phyloP scores from a whole-genome alignment of 2,329 filamentous ascomycete species.

The Ceratocystiopsis brevicomis region DNA sequence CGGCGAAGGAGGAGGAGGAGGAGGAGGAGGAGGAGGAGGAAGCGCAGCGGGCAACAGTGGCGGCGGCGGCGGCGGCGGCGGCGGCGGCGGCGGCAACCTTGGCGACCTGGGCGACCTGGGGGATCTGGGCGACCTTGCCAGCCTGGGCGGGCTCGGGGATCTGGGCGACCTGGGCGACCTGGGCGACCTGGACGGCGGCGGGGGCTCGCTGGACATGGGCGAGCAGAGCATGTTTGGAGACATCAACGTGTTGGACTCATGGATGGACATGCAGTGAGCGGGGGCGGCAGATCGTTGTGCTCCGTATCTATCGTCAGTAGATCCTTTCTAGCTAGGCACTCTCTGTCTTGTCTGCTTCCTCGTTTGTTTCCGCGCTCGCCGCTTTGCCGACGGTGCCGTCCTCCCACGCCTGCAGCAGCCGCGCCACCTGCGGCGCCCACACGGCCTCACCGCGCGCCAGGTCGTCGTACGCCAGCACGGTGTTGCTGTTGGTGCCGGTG shows the following conservation, averaged over 20 bases:
- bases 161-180: constrained; percentile 4
- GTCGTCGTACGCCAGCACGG: constrained; percentile 58
- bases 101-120: constrained; percentile 7
- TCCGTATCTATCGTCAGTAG: too few relatives aligned
- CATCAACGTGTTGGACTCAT: constrained; percentile 10
- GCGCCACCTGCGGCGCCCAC: constrained; percentile 60
- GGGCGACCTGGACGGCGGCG: constrained; percentile 1
- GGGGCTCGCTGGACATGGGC: constrained; percentile 4
- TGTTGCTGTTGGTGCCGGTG: constrained; percentile 40
- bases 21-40: background rate
- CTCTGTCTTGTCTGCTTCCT: too few relatives aligned
- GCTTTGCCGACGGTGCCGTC: constrained; percentile 1
- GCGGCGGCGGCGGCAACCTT: background rate
- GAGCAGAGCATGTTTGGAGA: constrained; percentile 11
- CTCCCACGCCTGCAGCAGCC: constrained; percentile 25
- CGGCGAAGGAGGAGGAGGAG: background rate
- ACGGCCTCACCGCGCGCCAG: constrained; percentile 56
- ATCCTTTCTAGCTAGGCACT: too few relatives aligned
- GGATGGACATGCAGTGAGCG: constrained; percentile 9
- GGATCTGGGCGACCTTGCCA: constrained; percentile 4
- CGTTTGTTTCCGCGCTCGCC: too few relatives aligned
- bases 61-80: background rate
- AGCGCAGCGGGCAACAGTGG: background rate
- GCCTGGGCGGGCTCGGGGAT: constrained; percentile 5
- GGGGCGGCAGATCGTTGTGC: background rate